Evolutionary conservation across 169 alveolate genomes (phyloP).

Genomic region (Sarcocystis neurona): DNA sequence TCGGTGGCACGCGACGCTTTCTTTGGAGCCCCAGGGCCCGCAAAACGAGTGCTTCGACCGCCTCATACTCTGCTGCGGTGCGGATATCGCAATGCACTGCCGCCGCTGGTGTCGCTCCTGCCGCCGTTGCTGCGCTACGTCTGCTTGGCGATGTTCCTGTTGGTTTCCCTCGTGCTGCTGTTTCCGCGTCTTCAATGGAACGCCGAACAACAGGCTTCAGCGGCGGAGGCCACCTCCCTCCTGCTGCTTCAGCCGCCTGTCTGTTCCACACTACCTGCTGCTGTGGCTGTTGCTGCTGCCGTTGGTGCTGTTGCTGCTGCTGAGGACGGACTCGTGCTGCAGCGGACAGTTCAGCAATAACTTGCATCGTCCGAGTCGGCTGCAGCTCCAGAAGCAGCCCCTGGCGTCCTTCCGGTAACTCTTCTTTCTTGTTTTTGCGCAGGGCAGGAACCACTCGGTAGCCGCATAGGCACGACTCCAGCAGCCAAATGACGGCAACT

Average conservation of each 20-base stretch:
- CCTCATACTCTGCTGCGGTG: not conserved
- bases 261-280: too few relatives aligned
- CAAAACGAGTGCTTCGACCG: not conserved
- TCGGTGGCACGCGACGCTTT: too few relatives aligned
- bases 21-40: not conserved
- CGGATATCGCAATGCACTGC: constrained; percentile 26
- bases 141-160: not conserved
- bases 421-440: not conserved
- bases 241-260: too few relatives aligned
- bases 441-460: constrained; percentile 23
- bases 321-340: too few relatives aligned
- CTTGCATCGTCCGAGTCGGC: not conserved
- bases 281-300: too few relatives aligned
- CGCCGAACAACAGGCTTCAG: not conserved
- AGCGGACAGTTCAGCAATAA: not conserved
- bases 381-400: constrained; percentile 11
- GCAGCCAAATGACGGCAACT: constrained; percentile 42
- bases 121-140: not conserved
- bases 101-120: not conserved
- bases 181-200: not conserved
- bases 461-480: constrained; percentile 26
- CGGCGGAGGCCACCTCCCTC: not conserved
- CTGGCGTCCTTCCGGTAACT: constrained; percentile 2
- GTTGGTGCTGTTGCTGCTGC: not conserved
- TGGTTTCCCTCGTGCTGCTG: not conserved